Evolutionary conservation across 2,329 filamentous ascomycete genomes (phyloP).

Genomic region (Fusarium sambucinum): DNA sequence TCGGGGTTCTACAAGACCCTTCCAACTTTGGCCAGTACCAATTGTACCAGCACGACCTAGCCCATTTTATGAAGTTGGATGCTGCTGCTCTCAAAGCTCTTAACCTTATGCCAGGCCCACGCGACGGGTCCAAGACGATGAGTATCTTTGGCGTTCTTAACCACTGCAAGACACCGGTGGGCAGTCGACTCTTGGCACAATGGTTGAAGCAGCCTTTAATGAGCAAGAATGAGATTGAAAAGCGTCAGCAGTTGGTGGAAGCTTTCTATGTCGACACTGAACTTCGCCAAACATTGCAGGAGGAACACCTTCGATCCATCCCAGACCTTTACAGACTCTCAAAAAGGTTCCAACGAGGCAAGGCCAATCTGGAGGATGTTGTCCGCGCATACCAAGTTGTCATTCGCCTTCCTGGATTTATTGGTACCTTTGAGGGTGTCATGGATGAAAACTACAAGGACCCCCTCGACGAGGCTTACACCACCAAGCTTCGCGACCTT

Average conservation of each 20-base stretch:
- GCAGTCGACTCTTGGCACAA: conserved; percentile 88
- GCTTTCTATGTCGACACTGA: conserved; percentile 95
- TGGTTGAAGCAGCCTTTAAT: conserved; percentile 99
- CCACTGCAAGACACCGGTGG: conserved; percentile 96
- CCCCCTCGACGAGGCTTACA: conserved; percentile 88
- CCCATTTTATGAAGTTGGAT: conserved; percentile 98
- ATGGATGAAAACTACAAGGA: conserved; percentile 96
- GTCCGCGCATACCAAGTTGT: conserved; percentile 95
- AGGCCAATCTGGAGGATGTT: conserved; percentile 94
- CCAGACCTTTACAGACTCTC: conserved; percentile 93
- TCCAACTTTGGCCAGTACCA: conserved; percentile 98
- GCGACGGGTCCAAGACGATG: conserved; percentile 97
- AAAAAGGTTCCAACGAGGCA: conserved; percentile 93
- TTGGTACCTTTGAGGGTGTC: conserved; percentile 88
- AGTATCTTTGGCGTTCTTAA: conserved; percentile 94
- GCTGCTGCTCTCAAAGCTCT: conserved; percentile 92
- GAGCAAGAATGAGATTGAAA: conserved; percentile 88
- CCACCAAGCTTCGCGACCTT: conserved; percentile 80
- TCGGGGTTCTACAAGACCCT: conserved; percentile 88
- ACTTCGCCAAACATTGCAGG: conserved; percentile 94
- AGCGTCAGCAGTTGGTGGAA: conserved; percentile 92
- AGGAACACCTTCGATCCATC: conserved; percentile 91
- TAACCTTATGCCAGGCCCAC: conserved; percentile 95
- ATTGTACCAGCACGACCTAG: conserved; percentile 95
- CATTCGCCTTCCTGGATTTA: conserved; percentile 89